A percentile compares a stretch with the other conserved stretches of the same genome.
Conservation (phyloP, 2,329 filamentous ascomycete species). For the Mariannaea sp. region DNA sequence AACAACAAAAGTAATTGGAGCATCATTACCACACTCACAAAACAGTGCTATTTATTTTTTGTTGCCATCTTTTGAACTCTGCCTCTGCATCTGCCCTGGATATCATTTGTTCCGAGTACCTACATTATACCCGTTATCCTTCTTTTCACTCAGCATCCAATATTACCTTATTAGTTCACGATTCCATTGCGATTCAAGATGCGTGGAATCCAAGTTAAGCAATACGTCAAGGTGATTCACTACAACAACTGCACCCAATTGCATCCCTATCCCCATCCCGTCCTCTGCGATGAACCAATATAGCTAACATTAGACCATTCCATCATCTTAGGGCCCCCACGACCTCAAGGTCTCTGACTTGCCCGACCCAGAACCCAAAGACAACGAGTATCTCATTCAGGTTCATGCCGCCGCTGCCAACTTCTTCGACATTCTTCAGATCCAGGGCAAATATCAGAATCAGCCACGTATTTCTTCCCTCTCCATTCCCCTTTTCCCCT, state of each 20-base stretch:
- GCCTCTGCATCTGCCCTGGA: too few relatives aligned
- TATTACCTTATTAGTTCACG: background rate
- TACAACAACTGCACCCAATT: background rate
- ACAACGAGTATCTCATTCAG: conserved; percentile 81
- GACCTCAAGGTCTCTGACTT: conserved; percentile 78
- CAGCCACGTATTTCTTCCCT: conserved; percentile 64
- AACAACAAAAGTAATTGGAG: too few relatives aligned
- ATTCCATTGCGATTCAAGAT: too few relatives aligned
- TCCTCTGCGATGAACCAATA: background rate
- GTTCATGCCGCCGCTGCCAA: conserved; percentile 89
- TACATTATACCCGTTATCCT: too few relatives aligned
- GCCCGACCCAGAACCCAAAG: conserved; percentile 72
- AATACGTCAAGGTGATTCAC: conserved; percentile 71
- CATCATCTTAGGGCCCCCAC: conserved; percentile 66
- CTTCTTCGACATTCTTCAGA: conserved; percentile 96
- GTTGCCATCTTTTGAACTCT: too few relatives aligned
- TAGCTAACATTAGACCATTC: too few relatives aligned
- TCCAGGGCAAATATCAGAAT: conserved; percentile 93
- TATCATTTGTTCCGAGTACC: too few relatives aligned
- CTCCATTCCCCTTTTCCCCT: background rate
- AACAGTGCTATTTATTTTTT: too few relatives aligned
- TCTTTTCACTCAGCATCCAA: background rate
- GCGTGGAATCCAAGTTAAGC: conserved; percentile 73
- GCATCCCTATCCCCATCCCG: background rate
- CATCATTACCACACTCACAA: too few relatives aligned